Evolutionary conservation across 805 yeast genomes (phyloP), one percentile per base, ranked within the genome.

Genomic region (Cyberlindnera japonica): DNA sequence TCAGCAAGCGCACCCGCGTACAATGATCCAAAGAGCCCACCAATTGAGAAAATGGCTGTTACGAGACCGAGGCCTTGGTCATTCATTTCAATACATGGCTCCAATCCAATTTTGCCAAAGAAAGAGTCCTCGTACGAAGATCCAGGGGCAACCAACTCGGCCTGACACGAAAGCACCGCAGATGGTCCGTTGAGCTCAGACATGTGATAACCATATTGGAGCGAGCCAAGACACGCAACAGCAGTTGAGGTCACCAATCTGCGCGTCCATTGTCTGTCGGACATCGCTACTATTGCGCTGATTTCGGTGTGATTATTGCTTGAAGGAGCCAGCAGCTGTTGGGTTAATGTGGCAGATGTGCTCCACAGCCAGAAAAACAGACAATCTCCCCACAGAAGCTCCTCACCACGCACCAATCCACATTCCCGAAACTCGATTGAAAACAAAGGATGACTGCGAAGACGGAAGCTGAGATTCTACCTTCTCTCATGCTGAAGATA

Each of bases 191-290:
- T 91, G 58, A 91, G 71, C 60, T 90, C 97, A 1, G 96, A 83
- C 83, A 91, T 81, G 59, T 93, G 98, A 60, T 85, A 88, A 1
- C 99, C 99, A 61, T 83, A 93, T 61, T 89, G 97, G 11, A 90
- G 67, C 2, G 95, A 77, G 2, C 90, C 89, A 18, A 88, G 55
- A 50, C 95, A 84, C 6, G 81, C 78, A 11, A 84, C 77, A 1
- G 71, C 55, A 2, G 77, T 75, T 3, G 79, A 62, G 9, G 62
- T 40, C 2, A 78, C 41, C 35, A 81, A 62, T 24, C 56, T 45
- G 11, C 21, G 27, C 2, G 53, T 48, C 51, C 49, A 50, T 2
- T 50, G 39, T 25, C 41, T 37, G 22, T 45, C 45, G 5, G 37
- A 21, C 45, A 37, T 38, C 5, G 27, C 17, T 11, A 7, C 10